phyloP scores from a whole-genome alignment of 495 filamentous ascomycete species.

The Lentithecium fluviatile region DNA sequence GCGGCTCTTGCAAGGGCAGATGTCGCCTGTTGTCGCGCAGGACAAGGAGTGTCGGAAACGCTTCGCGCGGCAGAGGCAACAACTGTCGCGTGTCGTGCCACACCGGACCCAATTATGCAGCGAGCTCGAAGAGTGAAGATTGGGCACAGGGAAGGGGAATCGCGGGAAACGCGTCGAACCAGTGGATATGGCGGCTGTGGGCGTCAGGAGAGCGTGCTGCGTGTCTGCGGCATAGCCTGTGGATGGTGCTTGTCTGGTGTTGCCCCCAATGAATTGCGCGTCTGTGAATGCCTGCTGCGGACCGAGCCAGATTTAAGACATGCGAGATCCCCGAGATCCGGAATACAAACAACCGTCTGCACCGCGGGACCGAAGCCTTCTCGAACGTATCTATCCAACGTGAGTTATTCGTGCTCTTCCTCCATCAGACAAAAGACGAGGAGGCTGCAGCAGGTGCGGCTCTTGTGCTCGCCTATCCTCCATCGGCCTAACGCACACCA shows the following conservation, averaged over 20 bases:
- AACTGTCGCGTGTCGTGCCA: neutral
- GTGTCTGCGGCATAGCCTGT: too few relatives aligned
- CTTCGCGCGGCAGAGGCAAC: neutral
- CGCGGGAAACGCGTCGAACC: too few relatives aligned
- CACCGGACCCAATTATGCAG: neutral
- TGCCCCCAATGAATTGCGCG: slow-evolving; percentile 24
- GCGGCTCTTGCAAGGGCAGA: neutral
- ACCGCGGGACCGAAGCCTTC: neutral
- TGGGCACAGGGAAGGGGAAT: neutral
- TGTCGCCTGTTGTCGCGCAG: neutral
- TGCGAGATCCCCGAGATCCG: neutral
- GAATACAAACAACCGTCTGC: neutral
- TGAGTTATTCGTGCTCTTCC: too few relatives aligned
- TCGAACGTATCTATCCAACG: neutral
- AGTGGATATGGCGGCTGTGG: too few relatives aligned
- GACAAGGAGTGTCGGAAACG: neutral
- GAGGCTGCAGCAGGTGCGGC: neutral
- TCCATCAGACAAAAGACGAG: too few relatives aligned
- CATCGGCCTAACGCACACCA: neutral
- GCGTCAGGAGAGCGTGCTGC: too few relatives aligned
- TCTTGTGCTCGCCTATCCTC: neutral
- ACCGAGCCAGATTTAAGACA: slow-evolving; percentile 2
- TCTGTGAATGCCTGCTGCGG: slow-evolving; percentile 29
- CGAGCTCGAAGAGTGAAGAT: neutral
- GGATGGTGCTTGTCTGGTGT: too few relatives aligned